phyloP scores from a whole-genome alignment of 2,329 filamentous ascomycete genomes.

The Aureobasidium sp. region DNA sequence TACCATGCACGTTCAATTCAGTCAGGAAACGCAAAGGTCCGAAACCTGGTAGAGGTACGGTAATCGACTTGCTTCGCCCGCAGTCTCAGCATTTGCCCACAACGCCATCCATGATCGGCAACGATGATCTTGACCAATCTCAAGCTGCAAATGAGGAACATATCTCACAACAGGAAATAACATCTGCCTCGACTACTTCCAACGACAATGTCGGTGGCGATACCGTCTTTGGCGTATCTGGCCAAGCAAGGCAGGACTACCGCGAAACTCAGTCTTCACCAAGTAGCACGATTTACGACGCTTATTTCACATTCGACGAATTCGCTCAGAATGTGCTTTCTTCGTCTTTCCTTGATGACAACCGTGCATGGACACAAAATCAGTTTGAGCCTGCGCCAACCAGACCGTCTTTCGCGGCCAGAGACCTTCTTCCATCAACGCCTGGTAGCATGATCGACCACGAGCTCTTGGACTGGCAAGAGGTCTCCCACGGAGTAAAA shows the following conservation, averaged over 20 bases:
- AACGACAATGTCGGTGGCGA: too few relatives aligned
- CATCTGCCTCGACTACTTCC: too few relatives aligned
- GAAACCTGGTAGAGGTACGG: conserved; percentile 17
- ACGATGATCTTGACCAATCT: too few relatives aligned
- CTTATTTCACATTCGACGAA: conserved; percentile 20
- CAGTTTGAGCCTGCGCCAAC: background rate
- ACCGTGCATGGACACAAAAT: background rate
- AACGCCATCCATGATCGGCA: too few relatives aligned
- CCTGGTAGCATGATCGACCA: background rate
- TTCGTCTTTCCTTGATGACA: background rate
- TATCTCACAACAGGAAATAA: too few relatives aligned
- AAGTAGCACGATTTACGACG: background rate
- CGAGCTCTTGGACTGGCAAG: too few relatives aligned
- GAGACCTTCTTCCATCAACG: background rate
- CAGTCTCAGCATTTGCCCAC: background rate
- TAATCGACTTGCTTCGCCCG: conserved; percentile 9
- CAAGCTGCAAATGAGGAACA: too few relatives aligned
- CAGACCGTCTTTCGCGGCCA: background rate
- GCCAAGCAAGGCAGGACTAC: background rate
- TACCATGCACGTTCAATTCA: conserved; percentile 18
- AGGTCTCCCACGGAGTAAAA: conserved; percentile 12
- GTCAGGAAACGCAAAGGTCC: conserved; percentile 19
- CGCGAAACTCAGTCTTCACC: too few relatives aligned
- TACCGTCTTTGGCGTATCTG: background rate
- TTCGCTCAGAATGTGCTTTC: conserved; percentile 19